phyloP scores from a whole-genome alignment of 208 protist species.

The Herpetomonas muscarum region DNA sequence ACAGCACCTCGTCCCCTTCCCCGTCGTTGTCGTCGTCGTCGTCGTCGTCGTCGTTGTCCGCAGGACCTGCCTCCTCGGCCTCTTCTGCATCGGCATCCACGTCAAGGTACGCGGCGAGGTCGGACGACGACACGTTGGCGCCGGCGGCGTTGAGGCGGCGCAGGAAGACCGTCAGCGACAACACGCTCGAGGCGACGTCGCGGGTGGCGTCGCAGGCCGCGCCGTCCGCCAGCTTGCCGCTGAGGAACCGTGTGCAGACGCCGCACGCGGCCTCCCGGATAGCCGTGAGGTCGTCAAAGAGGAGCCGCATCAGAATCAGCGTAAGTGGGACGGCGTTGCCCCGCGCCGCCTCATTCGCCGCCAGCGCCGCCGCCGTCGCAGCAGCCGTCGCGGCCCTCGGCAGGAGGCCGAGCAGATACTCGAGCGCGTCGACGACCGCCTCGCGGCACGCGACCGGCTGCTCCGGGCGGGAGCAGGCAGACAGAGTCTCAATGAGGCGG shows the following conservation, averaged over 20 bases:
- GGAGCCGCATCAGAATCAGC: constrained; percentile 51
- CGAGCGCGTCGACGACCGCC: constrained; percentile 51
- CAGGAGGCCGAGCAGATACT: constrained; percentile 3
- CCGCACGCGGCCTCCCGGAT: constrained; percentile 54
- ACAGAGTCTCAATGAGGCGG: constrained; percentile 25
- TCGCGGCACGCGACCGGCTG: constrained; percentile 49
- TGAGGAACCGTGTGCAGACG: constrained; percentile 9
- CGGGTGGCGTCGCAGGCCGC: background rate
- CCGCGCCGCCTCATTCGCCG: background rate
- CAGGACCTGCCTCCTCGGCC: background rate
- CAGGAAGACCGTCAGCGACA: background rate
- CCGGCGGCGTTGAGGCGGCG: background rate
- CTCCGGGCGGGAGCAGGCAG: constrained; percentile 41
- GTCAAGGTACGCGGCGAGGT: background rate
- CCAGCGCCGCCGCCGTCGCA: background rate
- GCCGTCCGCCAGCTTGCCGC: too few species aligned
- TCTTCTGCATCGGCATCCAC: background rate
- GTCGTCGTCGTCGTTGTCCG: background rate
- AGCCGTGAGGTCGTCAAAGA: constrained; percentile 69
- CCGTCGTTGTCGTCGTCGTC: constrained; percentile 3
- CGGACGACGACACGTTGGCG: background rate
- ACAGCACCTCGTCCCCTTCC: constrained; percentile 62
- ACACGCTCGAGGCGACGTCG: background rate
- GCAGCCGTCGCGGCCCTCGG: background rate
- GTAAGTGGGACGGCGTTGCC: constrained; percentile 21